Percentiles rank a stretch among this genome's conserved stretches.
Evolutionary conservation across 495 filamentous ascomycete genomes (phyloP).

Genomic region (Niebla homalea): DNA sequence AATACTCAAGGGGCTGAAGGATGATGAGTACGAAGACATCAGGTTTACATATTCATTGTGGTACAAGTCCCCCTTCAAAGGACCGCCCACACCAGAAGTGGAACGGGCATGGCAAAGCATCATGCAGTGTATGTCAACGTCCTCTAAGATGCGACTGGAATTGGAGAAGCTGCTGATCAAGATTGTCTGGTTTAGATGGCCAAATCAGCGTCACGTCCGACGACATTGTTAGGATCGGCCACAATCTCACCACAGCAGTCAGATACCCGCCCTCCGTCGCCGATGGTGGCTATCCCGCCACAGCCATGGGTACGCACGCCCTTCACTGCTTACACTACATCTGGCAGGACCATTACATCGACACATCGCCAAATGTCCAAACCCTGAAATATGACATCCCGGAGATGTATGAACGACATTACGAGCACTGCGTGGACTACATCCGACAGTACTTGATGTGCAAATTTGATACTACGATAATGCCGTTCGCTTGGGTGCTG

Average conservation of each 20-base stretch:
- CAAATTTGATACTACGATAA: conserved; percentile 18
- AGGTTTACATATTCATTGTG: conserved; percentile 3
- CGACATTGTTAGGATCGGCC: background rate
- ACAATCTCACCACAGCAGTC: background rate
- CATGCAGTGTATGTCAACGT: conserved; percentile 2
- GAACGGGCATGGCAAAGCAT: conserved; percentile 1
- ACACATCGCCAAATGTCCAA: background rate
- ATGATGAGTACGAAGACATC: background rate
- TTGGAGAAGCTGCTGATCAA: background rate
- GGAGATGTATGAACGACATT: conserved; percentile 21
- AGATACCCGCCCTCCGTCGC: background rate
- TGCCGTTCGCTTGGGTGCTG: conserved; percentile 18
- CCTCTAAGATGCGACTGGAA: background rate
- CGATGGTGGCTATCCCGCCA: conserved; percentile 4
- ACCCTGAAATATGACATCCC: conserved; percentile 1
- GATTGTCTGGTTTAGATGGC: background rate
- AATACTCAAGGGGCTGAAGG: no score
- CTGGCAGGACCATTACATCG: conserved; percentile 12
- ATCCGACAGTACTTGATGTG: conserved; percentile 23
- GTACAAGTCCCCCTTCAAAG: conserved; percentile 7
- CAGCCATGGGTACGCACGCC: background rate
- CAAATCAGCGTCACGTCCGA: background rate
- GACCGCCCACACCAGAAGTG: conserved; percentile 1
- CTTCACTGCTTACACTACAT: conserved; percentile 10
- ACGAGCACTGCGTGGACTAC: conserved; percentile 22